Percentiles rank a stretch among this genome's conserved stretches.
Evolutionary conservation across 2,329 filamentous ascomycete genomes (phyloP).

Genomic region (Botrytis aclada): DNA sequence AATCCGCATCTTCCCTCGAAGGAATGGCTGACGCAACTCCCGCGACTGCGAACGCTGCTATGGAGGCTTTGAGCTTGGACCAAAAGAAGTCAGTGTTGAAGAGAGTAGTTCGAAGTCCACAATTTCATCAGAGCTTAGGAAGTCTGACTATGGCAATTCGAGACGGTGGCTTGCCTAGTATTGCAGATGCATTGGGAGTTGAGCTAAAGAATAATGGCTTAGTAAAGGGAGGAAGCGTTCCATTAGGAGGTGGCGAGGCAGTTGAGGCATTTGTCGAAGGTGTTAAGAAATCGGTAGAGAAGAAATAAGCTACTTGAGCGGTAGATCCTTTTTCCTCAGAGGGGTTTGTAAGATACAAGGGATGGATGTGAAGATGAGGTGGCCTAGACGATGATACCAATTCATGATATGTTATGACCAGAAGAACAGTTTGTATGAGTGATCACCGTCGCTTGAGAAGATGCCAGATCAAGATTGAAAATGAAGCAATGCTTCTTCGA

Average conservation of each 20-base stretch:
- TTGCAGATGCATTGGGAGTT: constrained; percentile 81
- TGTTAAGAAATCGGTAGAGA: constrained; percentile 74
- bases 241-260: constrained; percentile 81
- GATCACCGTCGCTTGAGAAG: constrained; percentile 4
- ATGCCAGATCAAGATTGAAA: not conserved
- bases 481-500: not conserved
- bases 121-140: constrained; percentile 82
- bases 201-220: constrained; percentile 82
- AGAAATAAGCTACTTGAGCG: constrained; percentile 37
- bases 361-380: not conserved
- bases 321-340: not conserved
- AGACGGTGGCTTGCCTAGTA: constrained; percentile 85
- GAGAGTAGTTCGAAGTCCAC: constrained; percentile 81
- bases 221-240: constrained; percentile 73
- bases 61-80: constrained; percentile 66
- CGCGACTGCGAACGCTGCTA: constrained; percentile 67
- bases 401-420: constrained; percentile 13
- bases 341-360: constrained; percentile 5
- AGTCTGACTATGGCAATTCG: constrained; percentile 84
- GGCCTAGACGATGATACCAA: not conserved
- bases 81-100: constrained; percentile 80
- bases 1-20: constrained; percentile 55
- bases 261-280: constrained; percentile 90
- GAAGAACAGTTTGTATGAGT: constrained; percentile 25
- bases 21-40: constrained; percentile 63